Evolutionary conservation across 371 early-diverging fungal species (phyloP).

Genomic region (Cokeromyces recurvatus): DNA sequence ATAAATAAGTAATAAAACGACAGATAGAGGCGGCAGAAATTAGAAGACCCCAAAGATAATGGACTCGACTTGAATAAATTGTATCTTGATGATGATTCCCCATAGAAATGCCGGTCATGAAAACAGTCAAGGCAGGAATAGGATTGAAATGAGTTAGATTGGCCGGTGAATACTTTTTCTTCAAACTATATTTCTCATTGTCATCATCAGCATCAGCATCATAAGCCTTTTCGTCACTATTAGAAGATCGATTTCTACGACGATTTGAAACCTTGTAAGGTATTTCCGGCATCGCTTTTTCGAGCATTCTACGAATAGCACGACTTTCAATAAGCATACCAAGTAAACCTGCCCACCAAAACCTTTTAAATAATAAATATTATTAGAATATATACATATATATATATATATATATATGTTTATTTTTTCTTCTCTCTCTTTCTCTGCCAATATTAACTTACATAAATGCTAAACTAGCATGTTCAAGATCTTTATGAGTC

Average conservation of each 20-base stretch:
- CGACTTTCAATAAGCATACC: slow-evolving; percentile 47
- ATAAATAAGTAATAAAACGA: slow-evolving; percentile 40
- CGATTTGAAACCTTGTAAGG: neutral
- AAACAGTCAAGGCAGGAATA: slow-evolving; percentile 48
- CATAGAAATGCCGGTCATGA: slow-evolving; percentile 54
- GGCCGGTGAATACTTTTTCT: neutral
- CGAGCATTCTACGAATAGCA: slow-evolving; percentile 31
- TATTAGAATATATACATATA: no score
- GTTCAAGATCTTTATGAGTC: slow-evolving; percentile 57
- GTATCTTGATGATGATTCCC: slow-evolving; percentile 53
- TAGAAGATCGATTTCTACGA: no score
- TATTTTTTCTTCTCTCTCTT: no score
- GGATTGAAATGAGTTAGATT: slow-evolving; percentile 25
- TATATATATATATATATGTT: no score
- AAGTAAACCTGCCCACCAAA: slow-evolving; percentile 52
- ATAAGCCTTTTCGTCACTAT: no score
- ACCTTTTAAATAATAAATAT: no score
- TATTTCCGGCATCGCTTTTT: no score
- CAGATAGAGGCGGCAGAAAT: slow-evolving; percentile 43
- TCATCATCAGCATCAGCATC: no score
- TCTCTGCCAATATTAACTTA: no score
- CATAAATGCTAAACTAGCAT: slow-evolving; percentile 53
- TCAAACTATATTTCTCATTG: no score
- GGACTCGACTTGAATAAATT: slow-evolving; percentile 42
- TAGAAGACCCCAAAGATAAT: slow-evolving; percentile 50